Conservation (phyloP, 371 early-diverging fungal species). For the Chytridium lagenaria region DNA sequence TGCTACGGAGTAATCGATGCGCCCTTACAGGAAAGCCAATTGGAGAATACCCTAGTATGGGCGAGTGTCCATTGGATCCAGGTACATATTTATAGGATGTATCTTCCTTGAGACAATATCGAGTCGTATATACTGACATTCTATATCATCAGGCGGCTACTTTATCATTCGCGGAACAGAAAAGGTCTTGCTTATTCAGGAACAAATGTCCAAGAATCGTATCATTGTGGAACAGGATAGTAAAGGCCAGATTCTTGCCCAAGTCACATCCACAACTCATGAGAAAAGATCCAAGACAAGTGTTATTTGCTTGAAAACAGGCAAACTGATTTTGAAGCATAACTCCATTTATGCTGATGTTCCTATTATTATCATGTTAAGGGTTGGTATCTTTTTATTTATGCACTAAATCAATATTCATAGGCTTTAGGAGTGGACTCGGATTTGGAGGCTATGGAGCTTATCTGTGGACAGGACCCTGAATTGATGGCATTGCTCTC, state of each 20-base stretch:
- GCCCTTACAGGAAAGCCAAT: slow-evolving; percentile 80
- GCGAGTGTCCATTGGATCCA: slow-evolving; percentile 99
- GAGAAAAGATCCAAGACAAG: slow-evolving; percentile 98
- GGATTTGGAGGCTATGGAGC: slow-evolving; percentile 95
- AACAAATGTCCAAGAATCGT: slow-evolving; percentile 99
- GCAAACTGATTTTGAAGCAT: slow-evolving; percentile 89
- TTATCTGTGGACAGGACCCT: slow-evolving; percentile 89
- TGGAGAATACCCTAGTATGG: slow-evolving; percentile 81
- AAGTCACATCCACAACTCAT: slow-evolving; percentile 94
- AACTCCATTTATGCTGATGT: slow-evolving; percentile 83
- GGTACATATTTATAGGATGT: slow-evolving; percentile 52
- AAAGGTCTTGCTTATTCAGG: slow-evolving; percentile 99
- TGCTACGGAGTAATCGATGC: slow-evolving; percentile 95
- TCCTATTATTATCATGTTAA: slow-evolving; percentile 88
- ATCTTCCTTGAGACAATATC: too few species aligned
- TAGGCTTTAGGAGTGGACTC: slow-evolving; percentile 94
- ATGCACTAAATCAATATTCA: not conserved
- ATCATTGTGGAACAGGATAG: slow-evolving; percentile 97
- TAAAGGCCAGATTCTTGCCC: slow-evolving; percentile 82
- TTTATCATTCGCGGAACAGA: slow-evolving; percentile 99
- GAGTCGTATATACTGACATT: too few species aligned
- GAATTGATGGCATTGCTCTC: slow-evolving; percentile 84
- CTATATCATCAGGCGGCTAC: slow-evolving; percentile 89
- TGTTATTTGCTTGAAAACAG: slow-evolving; percentile 79
- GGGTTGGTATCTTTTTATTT: slow-evolving; percentile 47